Evolutionary conservation across 345 rosid genomes (phyloP), one percentile per base, ranked within the genome.

Genomic region (Schrenkiella parvula): DNA sequence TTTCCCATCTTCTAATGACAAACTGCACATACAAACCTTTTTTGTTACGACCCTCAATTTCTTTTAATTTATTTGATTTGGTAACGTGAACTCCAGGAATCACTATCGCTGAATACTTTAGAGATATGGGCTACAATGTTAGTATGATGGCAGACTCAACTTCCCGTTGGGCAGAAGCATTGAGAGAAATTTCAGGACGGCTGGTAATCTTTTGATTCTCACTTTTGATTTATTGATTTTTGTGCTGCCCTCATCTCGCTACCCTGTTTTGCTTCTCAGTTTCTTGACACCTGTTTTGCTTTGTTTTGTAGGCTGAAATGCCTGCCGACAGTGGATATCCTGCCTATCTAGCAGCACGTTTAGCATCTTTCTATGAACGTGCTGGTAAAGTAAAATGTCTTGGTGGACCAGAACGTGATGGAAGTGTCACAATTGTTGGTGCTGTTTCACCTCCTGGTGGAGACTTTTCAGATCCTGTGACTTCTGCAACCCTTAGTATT

Each of bases 281-380:
- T 69, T 31, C 3, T 48, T 32, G 70, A 44, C 43, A 19, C 57
- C 53, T 34, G 21, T 35, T 54, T 67, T 57, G 4, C 41, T 80
- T 79, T 81, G 52, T 65, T 41, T 80, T 70, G 38, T 85, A 95
- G 98, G 98, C 99, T 47, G 99, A 95, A 85, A 95, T 95, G 99
- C 99, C 99, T 79, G 99, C 99, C 18, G 99, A 95, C 78, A 95
- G 99, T 82, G 99, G 99, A 65, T 95, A 95, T 83, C 99, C 99
- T 71, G 99, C 99, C 72, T 95, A 95, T 78, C 84, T 95, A 75
- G 99, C 99, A 4, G 97, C 99, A 54, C 95, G 99, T 81, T 79
- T 95, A 52, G 99, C 99, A 21, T 95, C 99, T 52, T 95, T 92
- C 74, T 95, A 95, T 76, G 99, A 95, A 41, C 98, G 99, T 77